Percentiles rank a stretch among this genome's conserved stretches.
Conservation (phyloP, 2,329 filamentous ascomycete species). For the Penicillium sp. region DNA sequence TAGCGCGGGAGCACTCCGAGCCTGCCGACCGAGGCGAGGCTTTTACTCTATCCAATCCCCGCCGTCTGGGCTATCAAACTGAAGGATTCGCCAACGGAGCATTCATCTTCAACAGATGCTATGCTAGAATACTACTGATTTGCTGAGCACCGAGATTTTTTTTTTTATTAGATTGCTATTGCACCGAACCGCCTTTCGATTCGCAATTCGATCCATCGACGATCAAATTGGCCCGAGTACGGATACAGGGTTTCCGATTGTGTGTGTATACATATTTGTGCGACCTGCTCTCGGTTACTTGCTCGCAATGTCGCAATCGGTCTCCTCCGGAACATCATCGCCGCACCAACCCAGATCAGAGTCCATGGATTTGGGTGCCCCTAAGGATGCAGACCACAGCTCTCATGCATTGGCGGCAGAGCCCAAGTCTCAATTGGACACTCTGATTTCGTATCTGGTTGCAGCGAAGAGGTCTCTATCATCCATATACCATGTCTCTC, state of each 20-base stretch:
- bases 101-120: constrained; percentile 9
- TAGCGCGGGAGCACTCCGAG: neutral
- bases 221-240: neutral
- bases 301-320: constrained; percentile 11
- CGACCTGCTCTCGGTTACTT: neutral
- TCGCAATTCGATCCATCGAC: neutral
- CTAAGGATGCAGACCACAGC: neutral
- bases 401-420: constrained; percentile 13
- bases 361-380: neutral
- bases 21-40: neutral
- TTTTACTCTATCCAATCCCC: neutral
- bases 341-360: neutral
- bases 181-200: neutral
- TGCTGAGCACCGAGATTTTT: neutral
- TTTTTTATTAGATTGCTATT: neutral
- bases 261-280: neutral
- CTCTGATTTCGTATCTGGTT: constrained; percentile 77
- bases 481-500: constrained; percentile 76
- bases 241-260: neutral
- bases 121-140: neutral
- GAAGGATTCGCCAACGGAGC: neutral
- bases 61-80: neutral
- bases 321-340: constrained; percentile 3
- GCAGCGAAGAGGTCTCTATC: constrained; percentile 83
- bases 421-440: constrained; percentile 56